phyloP scores from a whole-genome alignment of 306 rosid species.

The Benincasa hispida region DNA sequence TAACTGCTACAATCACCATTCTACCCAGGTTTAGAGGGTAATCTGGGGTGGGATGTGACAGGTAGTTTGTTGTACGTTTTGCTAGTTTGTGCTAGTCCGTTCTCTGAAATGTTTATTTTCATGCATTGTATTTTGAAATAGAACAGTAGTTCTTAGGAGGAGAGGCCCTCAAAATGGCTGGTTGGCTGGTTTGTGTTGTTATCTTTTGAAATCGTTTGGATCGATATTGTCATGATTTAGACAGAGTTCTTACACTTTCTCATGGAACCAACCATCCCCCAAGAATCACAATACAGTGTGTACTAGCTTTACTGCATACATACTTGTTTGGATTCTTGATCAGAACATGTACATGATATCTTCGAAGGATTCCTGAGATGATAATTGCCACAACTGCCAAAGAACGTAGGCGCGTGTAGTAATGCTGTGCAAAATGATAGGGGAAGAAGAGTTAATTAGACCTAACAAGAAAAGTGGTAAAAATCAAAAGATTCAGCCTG shows the following conservation, averaged over 20 bases:
- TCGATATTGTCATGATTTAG: neutral
- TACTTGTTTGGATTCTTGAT: constrained; percentile 52
- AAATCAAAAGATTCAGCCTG: neutral
- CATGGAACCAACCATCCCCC: neutral
- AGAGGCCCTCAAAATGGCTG: neutral
- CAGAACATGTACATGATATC: constrained; percentile 59
- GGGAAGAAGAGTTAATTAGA: neutral
- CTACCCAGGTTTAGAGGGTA: too few species aligned
- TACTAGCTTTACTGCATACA: constrained; percentile 14
- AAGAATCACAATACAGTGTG: neutral
- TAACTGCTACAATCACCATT: too few species aligned
- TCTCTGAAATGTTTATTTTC: neutral
- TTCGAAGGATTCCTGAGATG: constrained; percentile 48
- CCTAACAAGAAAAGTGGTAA: neutral
- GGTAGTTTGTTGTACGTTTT: too few species aligned
- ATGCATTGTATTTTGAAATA: neutral
- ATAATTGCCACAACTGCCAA: constrained; percentile 56
- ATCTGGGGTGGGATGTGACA: too few species aligned
- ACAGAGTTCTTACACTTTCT: neutral
- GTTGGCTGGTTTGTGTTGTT: neutral
- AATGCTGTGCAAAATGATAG: constrained; percentile 32
- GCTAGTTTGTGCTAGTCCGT: neutral
- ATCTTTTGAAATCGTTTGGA: neutral
- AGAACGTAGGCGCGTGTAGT: constrained; percentile 47
- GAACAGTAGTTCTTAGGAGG: neutral